phyloP scores from a whole-genome alignment of 2,329 filamentous ascomycete genomes.

The Cercospora sp. region DNA sequence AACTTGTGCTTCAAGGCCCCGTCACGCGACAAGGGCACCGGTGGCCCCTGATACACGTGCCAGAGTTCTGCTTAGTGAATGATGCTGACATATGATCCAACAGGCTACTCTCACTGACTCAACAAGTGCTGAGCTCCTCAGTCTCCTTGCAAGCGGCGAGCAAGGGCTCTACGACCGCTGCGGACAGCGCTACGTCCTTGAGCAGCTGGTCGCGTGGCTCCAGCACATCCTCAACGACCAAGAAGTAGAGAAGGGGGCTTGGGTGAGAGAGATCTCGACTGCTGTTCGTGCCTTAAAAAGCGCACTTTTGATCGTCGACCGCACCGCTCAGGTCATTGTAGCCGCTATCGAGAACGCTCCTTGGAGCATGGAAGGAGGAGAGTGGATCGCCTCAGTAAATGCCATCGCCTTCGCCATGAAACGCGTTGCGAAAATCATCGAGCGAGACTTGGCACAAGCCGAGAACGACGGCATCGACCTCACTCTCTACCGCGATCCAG shows the following conservation, averaged over 20 bases:
- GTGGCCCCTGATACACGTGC: not conserved
- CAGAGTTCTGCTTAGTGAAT: not conserved
- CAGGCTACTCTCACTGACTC: not conserved
- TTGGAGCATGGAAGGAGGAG: constrained; percentile 4
- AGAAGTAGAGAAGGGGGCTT: constrained; percentile 5
- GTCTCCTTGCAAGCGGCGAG: not conserved
- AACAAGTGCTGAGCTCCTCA: not conserved
- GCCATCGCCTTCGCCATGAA: constrained; percentile 4
- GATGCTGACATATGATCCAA: not conserved
- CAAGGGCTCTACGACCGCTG: constrained; percentile 1
- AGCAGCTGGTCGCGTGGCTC: constrained; percentile 1
- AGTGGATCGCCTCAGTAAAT: constrained; percentile 2
- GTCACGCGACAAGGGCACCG: not conserved
- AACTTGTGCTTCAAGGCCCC: not conserved
- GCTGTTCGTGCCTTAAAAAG: not conserved
- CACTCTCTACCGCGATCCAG: not conserved
- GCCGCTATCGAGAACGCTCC: constrained; percentile 4
- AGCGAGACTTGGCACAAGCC: not conserved
- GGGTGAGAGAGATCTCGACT: constrained; percentile 5
- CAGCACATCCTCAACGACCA: not conserved
- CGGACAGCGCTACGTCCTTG: constrained; percentile 10
- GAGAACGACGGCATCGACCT: constrained; percentile 4
- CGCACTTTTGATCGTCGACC: not conserved
- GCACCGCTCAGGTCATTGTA: not conserved
- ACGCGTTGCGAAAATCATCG: not conserved